Evolutionary conservation across 345 rosid species (phyloP).

Genomic region (Draba incana): DNA sequence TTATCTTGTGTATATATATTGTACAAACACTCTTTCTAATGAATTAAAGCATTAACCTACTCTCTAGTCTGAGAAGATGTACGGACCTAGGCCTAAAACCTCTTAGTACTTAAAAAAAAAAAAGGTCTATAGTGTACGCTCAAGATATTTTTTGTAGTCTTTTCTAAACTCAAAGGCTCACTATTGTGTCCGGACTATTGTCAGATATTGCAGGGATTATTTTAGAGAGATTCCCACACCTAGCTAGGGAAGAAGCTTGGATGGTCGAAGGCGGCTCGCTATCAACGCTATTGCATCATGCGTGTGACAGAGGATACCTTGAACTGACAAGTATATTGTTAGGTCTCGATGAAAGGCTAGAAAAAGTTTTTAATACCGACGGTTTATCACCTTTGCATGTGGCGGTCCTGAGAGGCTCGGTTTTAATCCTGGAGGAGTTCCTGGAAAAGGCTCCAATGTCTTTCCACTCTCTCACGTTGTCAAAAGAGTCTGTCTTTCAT

Average conservation of each 20-base stretch:
- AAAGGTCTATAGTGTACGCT: no score
- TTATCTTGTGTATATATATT: no score
- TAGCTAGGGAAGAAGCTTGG: slow-evolving; percentile 39
- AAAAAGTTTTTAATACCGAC: slow-evolving; percentile 40
- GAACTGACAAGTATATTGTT: slow-evolving; percentile 53
- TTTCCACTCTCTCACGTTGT: slow-evolving; percentile 7
- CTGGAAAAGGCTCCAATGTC: slow-evolving; percentile 35
- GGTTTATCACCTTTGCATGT: slow-evolving; percentile 60
- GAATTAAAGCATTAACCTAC: no score
- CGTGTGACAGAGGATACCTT: slow-evolving; percentile 55
- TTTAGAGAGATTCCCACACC: slow-evolving; percentile 39
- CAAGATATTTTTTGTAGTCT: no score
- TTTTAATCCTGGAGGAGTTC: slow-evolving; percentile 51
- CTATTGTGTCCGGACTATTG: not conserved
- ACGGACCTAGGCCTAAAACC: no score
- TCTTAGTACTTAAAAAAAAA: no score
- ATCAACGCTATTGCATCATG: slow-evolving; percentile 47
- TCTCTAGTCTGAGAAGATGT: no score
- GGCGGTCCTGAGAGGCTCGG: slow-evolving; percentile 57
- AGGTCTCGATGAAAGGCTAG: slow-evolving; percentile 43
- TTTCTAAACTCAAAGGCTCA: not conserved
- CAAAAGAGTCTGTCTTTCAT: slow-evolving; percentile 56
- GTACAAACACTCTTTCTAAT: no score
- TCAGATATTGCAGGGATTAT: slow-evolving; percentile 11
- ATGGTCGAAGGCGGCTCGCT: not conserved